Base-by-base conservation (phyloP, 176 grass and related monocot species). In the Thalia dealbata region DNA sequence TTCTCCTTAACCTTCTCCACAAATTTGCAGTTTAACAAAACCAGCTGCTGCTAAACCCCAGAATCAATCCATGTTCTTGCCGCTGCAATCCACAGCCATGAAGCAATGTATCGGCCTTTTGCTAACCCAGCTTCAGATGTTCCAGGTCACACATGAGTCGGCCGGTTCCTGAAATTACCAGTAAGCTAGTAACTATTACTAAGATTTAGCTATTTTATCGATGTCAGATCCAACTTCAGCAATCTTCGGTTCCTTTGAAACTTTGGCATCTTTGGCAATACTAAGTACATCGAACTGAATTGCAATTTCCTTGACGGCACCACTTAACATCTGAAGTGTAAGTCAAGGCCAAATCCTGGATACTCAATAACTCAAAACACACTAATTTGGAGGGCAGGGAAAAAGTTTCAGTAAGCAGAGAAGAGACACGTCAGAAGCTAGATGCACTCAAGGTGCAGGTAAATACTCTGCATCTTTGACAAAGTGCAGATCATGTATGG, bases 261-360 rank as follows among this genome's bases (percentile, higher is more conserved):
- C 42, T 70, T 91, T 91, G 42, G 87, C 85, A 2, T 79, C 81
- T 75, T 81, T 91, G 8, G 87, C 85, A 0, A 95, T 67, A 14
- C 77, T 99, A 76, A 83, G 82, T 64, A 93, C 83, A 70, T 91
- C 95, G 16, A 99, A 87, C 71, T 93, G 90, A 12, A 99, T 81
- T n/a, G 95, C 90, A 72, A 99, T 90, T 50, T 90, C 79, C 80
- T 91, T 95, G 35, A 99, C 87, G 3, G 81, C 77, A 54, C 95
- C 95, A 75, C 84, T 83, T 59, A 88, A 72, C 95, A 99, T 99
- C 95, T 99, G 56, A 41, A 67, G 71, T 76, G 67, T 23, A 73
- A 65, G 66, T 95, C 63, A 99, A 91, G 85, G 82, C 46, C 61
- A 81, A 69, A 22, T 26, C 28, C 28, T 63, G 22, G 60, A 7